Evolutionary conservation across 441 rosid species (phyloP).

Genomic region (Macaranga tanarius): DNA sequence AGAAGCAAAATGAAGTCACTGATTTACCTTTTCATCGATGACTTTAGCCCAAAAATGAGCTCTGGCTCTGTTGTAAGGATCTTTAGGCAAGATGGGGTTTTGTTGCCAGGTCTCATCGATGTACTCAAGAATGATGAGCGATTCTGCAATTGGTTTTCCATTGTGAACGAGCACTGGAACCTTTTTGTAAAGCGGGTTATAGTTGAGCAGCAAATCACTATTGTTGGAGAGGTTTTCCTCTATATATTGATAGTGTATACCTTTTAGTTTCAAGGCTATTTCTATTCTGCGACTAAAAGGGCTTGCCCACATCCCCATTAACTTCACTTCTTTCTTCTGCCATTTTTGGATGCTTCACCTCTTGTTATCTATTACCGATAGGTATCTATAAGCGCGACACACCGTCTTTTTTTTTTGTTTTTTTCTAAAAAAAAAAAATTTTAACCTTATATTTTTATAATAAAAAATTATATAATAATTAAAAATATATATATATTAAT

Average conservation of each 20-base stretch:
- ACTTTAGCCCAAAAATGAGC: conserved; percentile 23
- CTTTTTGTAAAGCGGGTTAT: conserved; percentile 2
- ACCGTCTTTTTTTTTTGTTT: too few species aligned
- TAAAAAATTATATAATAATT: too few species aligned
- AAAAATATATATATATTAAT: too few species aligned
- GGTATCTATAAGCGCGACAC: too few species aligned
- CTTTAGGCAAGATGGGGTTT: conserved; percentile 14
- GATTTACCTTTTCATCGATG: conserved; percentile 12
- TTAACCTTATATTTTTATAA: too few species aligned
- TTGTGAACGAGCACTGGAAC: conserved; percentile 3
- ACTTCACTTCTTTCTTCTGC: conserved; percentile 37
- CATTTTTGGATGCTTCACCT: not conserved
- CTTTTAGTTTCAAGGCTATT: conserved; percentile 46
- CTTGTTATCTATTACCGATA: too few species aligned
- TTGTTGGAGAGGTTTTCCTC: conserved; percentile 38
- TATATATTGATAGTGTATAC: conserved; percentile 36
- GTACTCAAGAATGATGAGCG: conserved; percentile 17
- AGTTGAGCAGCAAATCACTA: conserved; percentile 7
- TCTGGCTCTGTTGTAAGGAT: not conserved
- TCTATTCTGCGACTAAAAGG: conserved; percentile 43
- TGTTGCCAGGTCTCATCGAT: conserved; percentile 13
- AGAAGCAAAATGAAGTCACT: not conserved
- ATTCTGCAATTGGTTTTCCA: conserved; percentile 10
- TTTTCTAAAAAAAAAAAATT: too few species aligned
- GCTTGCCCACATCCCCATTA: conserved; percentile 41